Conservation (phyloP, 495 filamentous ascomycete species). For the Aspergillus coremiiformis region DNA sequence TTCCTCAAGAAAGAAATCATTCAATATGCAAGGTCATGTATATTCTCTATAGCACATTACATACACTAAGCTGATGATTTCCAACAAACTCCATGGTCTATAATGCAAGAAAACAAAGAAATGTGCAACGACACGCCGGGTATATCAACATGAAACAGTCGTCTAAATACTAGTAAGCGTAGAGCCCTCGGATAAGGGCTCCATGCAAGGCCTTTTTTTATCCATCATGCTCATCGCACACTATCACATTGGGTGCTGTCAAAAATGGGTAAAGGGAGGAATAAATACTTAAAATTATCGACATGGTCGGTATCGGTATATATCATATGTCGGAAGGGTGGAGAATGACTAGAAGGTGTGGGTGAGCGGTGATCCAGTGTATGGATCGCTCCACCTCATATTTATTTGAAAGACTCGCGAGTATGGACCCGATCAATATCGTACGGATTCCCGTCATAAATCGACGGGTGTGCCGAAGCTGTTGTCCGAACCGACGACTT, state of each 20-base stretch:
- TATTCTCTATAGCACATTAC: neutral
- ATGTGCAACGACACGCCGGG: slow-evolving; percentile 11
- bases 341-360: neutral
- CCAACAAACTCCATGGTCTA: slow-evolving; percentile 12
- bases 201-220: slow-evolving; percentile 8
- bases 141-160: slow-evolving; percentile 20
- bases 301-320: slow-evolving; percentile 4
- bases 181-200: neutral
- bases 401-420: slow-evolving; percentile 34
- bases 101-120: slow-evolving; percentile 9
- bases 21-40: neutral
- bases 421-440: slow-evolving; percentile 42
- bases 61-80: neutral
- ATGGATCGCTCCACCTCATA: neutral
- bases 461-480: slow-evolving; percentile 20
- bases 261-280: neutral
- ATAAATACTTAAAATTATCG: slow-evolving; percentile 20
- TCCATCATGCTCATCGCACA: slow-evolving; percentile 13
- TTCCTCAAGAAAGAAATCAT: neutral
- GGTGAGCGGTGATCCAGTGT: neutral
- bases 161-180: neutral
- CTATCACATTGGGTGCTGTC: slow-evolving; percentile 7
- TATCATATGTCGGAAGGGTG: neutral
- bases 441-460: slow-evolving; percentile 41
- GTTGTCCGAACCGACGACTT: slow-evolving; percentile 28